Evolutionary conservation across 768 basidiomycete species (phyloP), one percentile per base, ranked within the genome.

Genomic region (Austroboletus festivus): DNA sequence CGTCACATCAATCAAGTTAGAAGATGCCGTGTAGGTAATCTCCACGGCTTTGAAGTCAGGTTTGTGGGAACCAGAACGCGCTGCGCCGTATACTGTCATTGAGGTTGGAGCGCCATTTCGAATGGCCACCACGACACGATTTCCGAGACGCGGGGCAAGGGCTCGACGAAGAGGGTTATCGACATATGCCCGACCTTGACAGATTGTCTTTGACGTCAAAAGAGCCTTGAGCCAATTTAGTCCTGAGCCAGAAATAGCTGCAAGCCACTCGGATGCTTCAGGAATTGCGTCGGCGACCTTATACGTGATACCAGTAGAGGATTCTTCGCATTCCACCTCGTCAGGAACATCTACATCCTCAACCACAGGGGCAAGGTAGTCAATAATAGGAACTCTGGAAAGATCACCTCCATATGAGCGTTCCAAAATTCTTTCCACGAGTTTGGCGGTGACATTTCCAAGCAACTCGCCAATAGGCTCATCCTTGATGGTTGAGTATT

Each of bases 391-490:
- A 43, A 98, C 78, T 44, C 78, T 77, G 48, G 74, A 78, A 57
- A 73, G 74, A 63, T 97, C 90, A 16, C 86, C 86, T 43, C 64
- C 76, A 62, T 98, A 98, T 51, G 78, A 82, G 47, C 80, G 78
- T 40, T 88, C 79, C 15, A 96, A 77, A 38, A 97, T 79, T 60
- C 84, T 89, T 59, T 83, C 67, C 46, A 89, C 81, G 47, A 99
- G 88, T 15, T 74, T 71, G 15, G 79, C 70, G 58, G 91, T 86
- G 69, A 98, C 86, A 69, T 86, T 87, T 44, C 91, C 93, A 42
- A 99, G 80, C 46, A 99, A 75, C 24, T 95, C 89, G 58, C 86
- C 89, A 67, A 98, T 86, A 7, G 96, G 93, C 68, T 95, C 92
- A 60, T 99, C 93, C 69, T 93, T 95, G 61, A 83, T 73, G 35